Evolutionary conservation across 306 rosid species (phyloP).

Genomic region (Trichosanthes cucumerina): DNA sequence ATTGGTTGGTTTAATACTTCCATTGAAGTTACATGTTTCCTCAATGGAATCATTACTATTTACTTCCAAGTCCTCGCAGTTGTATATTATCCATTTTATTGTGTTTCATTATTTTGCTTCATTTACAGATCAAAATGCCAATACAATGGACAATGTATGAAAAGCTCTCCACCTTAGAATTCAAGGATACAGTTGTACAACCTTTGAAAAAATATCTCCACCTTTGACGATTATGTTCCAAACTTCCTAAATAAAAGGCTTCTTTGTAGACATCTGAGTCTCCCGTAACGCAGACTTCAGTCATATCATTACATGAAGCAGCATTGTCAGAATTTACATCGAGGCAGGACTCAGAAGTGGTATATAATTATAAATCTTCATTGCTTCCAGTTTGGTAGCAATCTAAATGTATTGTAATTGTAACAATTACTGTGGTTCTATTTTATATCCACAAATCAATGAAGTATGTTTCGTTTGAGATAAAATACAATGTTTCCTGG

Average conservation of each 20-base stretch:
- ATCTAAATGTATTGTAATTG: background rate
- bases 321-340: background rate
- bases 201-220: too few relatives aligned
- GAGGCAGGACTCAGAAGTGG: background rate
- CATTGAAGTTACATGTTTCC: background rate
- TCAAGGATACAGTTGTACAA: too few relatives aligned
- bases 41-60: background rate
- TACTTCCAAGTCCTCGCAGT: background rate
- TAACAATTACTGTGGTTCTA: background rate
- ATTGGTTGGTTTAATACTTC: background rate
- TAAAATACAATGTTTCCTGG: background rate
- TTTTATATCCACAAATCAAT: background rate
- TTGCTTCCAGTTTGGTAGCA: background rate
- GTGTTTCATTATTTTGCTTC: background rate
- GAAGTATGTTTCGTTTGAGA: background rate
- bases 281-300: background rate
- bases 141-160: background rate
- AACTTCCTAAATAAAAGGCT: background rate
- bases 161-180: background rate
- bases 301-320: background rate
- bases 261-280: background rate
- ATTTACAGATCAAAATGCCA: background rate
- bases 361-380: background rate
- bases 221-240: background rate
- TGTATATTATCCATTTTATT: background rate